These are phyloP conservation scores for Rhododendron mucronatum DNA, from an alignment of 148 eudicot species.

Conservation along the genomic window DNA sequence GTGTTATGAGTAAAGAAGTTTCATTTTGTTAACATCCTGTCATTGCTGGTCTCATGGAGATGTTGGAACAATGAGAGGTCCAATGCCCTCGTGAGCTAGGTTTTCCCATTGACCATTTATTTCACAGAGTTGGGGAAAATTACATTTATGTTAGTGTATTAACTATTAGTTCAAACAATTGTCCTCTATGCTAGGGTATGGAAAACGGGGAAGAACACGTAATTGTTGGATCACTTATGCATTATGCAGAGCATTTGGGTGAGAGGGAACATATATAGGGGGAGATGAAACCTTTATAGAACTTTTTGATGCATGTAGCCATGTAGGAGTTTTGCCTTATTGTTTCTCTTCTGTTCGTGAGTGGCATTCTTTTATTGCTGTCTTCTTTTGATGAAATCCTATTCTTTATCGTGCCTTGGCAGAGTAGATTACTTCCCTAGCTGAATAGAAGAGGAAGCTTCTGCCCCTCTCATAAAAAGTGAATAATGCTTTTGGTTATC, in stretches of 20 bases:
- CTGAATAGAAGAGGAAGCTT: neutral
- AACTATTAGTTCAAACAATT: neutral
- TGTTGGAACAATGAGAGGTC: neutral
- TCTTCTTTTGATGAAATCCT: neutral
- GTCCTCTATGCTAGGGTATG: neutral
- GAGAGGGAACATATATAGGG: neutral
- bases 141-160: neutral
- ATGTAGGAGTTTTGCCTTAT: neutral
- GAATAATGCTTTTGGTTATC: neutral
- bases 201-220: neutral
- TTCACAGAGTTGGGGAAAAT: neutral
- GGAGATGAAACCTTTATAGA: neutral
- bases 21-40: neutral
- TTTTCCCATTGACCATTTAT: neutral
- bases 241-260: neutral
- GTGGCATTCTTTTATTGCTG: neutral
- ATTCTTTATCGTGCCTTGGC: neutral
- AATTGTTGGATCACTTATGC: neutral
- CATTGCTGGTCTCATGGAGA: neutral
- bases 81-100: neutral
- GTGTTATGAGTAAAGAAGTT: neutral
- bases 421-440: neutral
- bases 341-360: neutral
- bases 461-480: neutral
- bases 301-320: neutral